phyloP scores from a whole-genome alignment of 768 basidiomycete genomes.

The Epithele typhae region DNA sequence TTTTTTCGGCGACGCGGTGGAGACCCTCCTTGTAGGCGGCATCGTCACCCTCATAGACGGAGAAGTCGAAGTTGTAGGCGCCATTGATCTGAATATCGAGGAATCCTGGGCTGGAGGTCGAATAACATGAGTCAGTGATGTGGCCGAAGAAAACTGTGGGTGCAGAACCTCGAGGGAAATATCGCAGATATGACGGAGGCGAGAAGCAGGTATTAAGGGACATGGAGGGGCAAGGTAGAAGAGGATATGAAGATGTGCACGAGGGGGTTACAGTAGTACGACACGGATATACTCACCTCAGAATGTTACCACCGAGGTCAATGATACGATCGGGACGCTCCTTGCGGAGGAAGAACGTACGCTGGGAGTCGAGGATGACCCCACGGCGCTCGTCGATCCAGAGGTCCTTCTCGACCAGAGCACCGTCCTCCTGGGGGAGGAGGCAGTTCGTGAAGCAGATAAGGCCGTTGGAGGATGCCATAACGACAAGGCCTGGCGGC shows the following conservation, averaged over 20 bases:
- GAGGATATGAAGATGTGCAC: too few species aligned
- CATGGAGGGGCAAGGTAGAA: too few species aligned
- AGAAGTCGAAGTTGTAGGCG: constrained; percentile 85
- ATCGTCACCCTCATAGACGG: constrained; percentile 71
- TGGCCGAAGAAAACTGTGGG: too few species aligned
- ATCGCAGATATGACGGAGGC: too few species aligned
- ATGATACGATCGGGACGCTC: constrained; percentile 60
- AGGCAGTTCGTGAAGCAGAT: constrained; percentile 87
- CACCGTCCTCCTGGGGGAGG: constrained; percentile 76
- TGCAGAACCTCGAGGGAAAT: too few species aligned
- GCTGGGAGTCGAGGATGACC: constrained; percentile 69
- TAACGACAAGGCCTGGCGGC: constrained; percentile 2
- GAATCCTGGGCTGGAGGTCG: constrained; percentile 69
- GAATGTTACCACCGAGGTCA: constrained; percentile 71
- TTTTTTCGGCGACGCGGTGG: constrained; percentile 65
- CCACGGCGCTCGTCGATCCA: constrained; percentile 80
- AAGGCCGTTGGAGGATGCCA: constrained; percentile 53
- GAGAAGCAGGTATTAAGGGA: too few species aligned
- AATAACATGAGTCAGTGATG: too few species aligned
- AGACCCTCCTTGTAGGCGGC: constrained; percentile 64
- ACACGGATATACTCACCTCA: constrained; percentile 44
- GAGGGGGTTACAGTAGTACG: background rate
- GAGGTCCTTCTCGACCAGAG: constrained; percentile 65
- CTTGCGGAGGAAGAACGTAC: constrained; percentile 60
- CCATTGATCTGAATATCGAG: constrained; percentile 91